A percentile compares a stretch with the other conserved stretches of the same genome.
These are phyloP conservation scores for Crithidia mellificae DNA, from an alignment of 208 protist genomes.

Conservation along the genomic window DNA sequence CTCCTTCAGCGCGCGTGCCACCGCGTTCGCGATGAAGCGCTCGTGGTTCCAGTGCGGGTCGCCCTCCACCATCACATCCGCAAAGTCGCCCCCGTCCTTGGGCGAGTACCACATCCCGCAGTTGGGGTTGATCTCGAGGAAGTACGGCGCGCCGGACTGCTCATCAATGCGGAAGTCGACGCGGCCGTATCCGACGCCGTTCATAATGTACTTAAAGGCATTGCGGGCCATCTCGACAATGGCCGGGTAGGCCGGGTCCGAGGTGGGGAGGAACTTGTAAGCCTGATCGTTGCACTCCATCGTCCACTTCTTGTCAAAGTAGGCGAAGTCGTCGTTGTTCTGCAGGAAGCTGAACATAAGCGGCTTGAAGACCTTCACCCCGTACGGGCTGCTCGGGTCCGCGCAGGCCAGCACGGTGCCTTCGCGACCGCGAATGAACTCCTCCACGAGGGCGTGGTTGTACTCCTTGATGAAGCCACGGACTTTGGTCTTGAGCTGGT, in stretches of 20 bases:
- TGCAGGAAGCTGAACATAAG: slow-evolving; percentile 86
- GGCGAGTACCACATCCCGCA: slow-evolving; percentile 89
- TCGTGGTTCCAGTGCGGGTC: slow-evolving; percentile 84
- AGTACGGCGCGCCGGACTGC: slow-evolving; percentile 65
- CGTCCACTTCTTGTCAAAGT: slow-evolving; percentile 90
- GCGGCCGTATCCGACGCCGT: slow-evolving; percentile 84
- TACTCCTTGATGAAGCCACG: slow-evolving; percentile 72
- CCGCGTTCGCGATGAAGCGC: slow-evolving; percentile 68
- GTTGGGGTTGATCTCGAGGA: slow-evolving; percentile 92
- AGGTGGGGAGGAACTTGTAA: slow-evolving; percentile 63
- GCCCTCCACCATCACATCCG: slow-evolving; percentile 79
- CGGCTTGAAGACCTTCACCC: slow-evolving; percentile 85
- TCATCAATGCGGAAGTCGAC: slow-evolving; percentile 89
- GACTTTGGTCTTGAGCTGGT: slow-evolving; percentile 75
- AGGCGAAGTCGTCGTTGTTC: slow-evolving; percentile 79
- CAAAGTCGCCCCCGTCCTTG: slow-evolving; percentile 85
- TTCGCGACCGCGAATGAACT: slow-evolving; percentile 86
- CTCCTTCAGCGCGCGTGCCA: slow-evolving; percentile 59
- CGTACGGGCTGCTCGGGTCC: slow-evolving; percentile 64
- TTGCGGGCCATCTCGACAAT: slow-evolving; percentile 83
- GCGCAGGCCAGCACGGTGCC: slow-evolving; percentile 83
- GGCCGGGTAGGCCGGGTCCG: slow-evolving; percentile 70
- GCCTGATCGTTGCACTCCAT: slow-evolving; percentile 69
- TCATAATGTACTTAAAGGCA: slow-evolving; percentile 83
- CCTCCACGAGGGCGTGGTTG: slow-evolving; percentile 86